Percentiles rank a stretch among this genome's conserved stretches.
Evolutionary conservation across 73 alveolate genomes (phyloP).

Genomic region (Blepharisma stoltei): DNA sequence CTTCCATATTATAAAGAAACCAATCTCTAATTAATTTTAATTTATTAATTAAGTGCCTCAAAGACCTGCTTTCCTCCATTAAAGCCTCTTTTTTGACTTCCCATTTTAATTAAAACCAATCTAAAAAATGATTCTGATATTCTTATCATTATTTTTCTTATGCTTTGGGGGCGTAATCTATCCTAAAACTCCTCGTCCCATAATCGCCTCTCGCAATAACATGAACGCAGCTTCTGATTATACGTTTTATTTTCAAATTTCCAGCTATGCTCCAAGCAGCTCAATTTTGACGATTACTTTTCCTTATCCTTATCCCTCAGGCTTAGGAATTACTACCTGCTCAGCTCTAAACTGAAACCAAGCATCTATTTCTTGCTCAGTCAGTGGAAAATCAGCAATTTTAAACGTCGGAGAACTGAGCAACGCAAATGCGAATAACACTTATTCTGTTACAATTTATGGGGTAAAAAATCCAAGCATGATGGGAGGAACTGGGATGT

Average conservation of each 20-base stretch:
- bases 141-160: neutral
- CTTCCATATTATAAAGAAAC: too few species aligned
- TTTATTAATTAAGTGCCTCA: too few species aligned
- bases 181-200: slow-evolving; percentile 21
- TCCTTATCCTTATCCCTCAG: neutral
- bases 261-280: neutral
- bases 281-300: slow-evolving; percentile 4
- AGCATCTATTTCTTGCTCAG: slow-evolving; percentile 3
- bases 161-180: neutral
- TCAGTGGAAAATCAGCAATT: neutral
- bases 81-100: too few species aligned
- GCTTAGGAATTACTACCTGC: neutral
- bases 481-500: slow-evolving; percentile 9
- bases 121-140: neutral
- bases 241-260: slow-evolving; percentile 4
- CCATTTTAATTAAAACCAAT: too few species aligned
- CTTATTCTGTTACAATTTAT: slow-evolving; percentile 7
- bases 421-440: slow-evolving; percentile 18
- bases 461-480: neutral
- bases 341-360: neutral
- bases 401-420: neutral
- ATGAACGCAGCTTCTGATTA: neutral
- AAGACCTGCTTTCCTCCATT: too few species aligned
- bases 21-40: too few species aligned
- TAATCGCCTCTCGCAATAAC: slow-evolving; percentile 7